Conservation (phyloP, 2,329 filamentous ascomycete genomes). For the Lachnellula subtilissima region DNA sequence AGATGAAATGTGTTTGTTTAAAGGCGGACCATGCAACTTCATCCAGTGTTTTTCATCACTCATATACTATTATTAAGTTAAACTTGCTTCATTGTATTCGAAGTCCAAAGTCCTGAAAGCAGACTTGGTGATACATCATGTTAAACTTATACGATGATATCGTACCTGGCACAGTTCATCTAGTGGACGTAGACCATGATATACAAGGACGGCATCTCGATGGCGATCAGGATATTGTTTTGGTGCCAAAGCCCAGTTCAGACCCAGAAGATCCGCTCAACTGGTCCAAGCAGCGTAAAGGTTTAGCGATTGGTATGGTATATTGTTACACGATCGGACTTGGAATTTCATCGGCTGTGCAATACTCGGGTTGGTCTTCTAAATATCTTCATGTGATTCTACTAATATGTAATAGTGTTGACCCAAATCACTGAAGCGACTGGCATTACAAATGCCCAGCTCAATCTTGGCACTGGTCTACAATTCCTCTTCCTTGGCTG, state of each 20-base stretch:
- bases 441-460: constrained; percentile 30
- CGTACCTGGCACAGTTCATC: constrained; percentile 26
- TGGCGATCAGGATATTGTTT: constrained; percentile 21
- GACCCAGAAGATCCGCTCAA: constrained; percentile 35
- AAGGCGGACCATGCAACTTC: no score
- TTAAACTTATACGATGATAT: not conserved
- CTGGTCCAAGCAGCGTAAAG: constrained; percentile 30
- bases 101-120: no score
- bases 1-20: no score
- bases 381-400: not conserved
- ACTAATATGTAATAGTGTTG: constrained; percentile 29
- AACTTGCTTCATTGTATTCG: no score
- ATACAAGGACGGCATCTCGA: constrained; percentile 8
- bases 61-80: no score
- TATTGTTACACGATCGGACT: constrained; percentile 5
- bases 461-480: constrained; percentile 44
- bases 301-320: constrained; percentile 7
- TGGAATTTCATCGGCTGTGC: constrained; percentile 17
- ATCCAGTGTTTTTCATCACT: no score
- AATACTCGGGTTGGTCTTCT: constrained; percentile 14
- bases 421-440: constrained; percentile 41
- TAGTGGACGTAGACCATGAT: constrained; percentile 20
- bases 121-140: not conserved
- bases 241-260: constrained; percentile 26
- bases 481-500: constrained; percentile 47